Percentiles rank a stretch among this genome's conserved stretches.
phyloP scores from a whole-genome alignment of 345 rosid genomes.

The Adansonia digitata region DNA sequence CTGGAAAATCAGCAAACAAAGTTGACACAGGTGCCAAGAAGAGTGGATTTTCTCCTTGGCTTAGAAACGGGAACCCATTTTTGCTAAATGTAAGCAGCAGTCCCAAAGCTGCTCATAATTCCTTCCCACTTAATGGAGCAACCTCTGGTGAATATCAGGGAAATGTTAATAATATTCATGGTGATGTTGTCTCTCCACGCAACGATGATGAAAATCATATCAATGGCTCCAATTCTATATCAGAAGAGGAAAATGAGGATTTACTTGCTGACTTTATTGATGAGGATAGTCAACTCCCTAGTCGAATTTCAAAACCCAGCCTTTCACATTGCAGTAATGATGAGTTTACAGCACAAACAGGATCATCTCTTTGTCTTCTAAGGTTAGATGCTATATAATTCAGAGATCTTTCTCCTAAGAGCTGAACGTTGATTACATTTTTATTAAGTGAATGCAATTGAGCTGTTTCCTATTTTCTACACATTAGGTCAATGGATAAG shows the following conservation, averaged over 20 bases:
- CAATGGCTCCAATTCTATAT: constrained; percentile 50
- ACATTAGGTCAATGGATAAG: constrained; percentile 90
- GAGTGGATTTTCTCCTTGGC: constrained; percentile 80
- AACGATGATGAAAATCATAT: constrained; percentile 30
- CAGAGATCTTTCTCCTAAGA: not conserved
- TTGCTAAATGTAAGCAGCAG: constrained; percentile 40
- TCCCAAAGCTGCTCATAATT: constrained; percentile 42
- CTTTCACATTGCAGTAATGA: constrained; percentile 43
- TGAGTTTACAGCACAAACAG: constrained; percentile 78
- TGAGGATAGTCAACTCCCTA: constrained; percentile 98
- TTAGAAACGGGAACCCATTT: constrained; percentile 80
- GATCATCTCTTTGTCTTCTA: constrained; percentile 92
- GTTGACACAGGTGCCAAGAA: constrained; percentile 36
- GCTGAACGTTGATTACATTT: not conserved
- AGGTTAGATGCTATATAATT: constrained; percentile 41
- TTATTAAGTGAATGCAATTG: constrained; percentile 6
- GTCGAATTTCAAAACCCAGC: constrained; percentile 64
- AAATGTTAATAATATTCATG: constrained; percentile 27
- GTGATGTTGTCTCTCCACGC: constrained; percentile 35
- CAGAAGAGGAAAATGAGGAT: constrained; percentile 96
- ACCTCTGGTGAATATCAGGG: constrained; percentile 46
- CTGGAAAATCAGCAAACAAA: constrained; percentile 42
- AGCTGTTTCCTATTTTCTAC: constrained; percentile 24
- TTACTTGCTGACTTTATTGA: constrained; percentile 96
- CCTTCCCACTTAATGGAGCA: constrained; percentile 39